phyloP scores from a whole-genome alignment of 352 stramenopile species.

The Pythium rhizo-oryzae region DNA sequence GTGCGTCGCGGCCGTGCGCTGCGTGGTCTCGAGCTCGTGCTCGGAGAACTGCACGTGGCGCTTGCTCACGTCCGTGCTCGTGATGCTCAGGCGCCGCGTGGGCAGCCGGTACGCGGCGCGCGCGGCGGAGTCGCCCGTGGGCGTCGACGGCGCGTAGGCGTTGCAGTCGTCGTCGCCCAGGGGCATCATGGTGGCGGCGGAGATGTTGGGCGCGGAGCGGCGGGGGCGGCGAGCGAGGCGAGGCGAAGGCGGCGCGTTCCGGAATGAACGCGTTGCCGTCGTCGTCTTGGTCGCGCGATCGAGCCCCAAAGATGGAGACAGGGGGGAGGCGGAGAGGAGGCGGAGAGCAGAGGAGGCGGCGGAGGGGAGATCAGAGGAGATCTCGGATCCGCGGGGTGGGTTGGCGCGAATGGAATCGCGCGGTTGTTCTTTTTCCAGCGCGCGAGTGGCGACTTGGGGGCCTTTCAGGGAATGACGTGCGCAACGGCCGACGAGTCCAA shows the following conservation, averaged over 20 bases:
- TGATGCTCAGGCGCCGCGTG: slow-evolving; percentile 20
- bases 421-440: background rate
- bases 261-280: slow-evolving; percentile 6
- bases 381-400: background rate
- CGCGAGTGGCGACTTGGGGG: slow-evolving; percentile 1
- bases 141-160: slow-evolving; percentile 6
- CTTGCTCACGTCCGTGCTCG: slow-evolving; percentile 15
- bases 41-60: slow-evolving; percentile 57
- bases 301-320: background rate
- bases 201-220: background rate
- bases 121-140: background rate
- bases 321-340: background rate
- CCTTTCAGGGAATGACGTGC: slow-evolving; percentile 23
- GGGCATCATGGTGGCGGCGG: slow-evolving; percentile 19
- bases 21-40: slow-evolving; percentile 23
- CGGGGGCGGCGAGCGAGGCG: background rate
- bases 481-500: slow-evolving; percentile 30
- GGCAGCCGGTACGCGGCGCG: slow-evolving; percentile 16
- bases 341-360: background rate
- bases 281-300: background rate
- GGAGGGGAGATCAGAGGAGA: background rate
- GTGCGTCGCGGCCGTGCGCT: slow-evolving; percentile 24
- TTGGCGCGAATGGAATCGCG: slow-evolving; percentile 8
- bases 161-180: slow-evolving; percentile 22
- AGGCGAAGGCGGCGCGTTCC: slow-evolving; percentile 10